phyloP scores from a whole-genome alignment of 1,139 yeast genomes.

The Geotrichum fermentans region DNA sequence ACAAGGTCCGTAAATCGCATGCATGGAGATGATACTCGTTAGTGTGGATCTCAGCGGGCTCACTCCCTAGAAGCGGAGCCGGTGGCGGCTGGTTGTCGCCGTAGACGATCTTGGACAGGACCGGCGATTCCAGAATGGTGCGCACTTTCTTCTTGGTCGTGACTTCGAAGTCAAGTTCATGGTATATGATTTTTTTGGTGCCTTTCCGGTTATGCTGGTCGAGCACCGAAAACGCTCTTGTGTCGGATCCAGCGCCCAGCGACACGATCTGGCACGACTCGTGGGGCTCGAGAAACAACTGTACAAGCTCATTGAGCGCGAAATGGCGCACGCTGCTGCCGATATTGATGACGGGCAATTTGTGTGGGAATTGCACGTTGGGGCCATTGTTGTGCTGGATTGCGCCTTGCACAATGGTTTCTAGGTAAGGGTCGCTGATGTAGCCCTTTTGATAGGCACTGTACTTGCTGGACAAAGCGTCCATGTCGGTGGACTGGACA shows the following conservation, averaged over 20 bases:
- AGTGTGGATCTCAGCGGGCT: conserved; percentile 42
- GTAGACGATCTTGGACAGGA: conserved; percentile 29
- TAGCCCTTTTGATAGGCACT: conserved; percentile 56
- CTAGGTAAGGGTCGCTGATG: conserved; percentile 50
- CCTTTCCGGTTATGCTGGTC: conserved; percentile 15
- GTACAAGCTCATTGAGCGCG: conserved; percentile 54
- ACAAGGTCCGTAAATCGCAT: conserved; percentile 47
- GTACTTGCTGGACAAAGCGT: conserved; percentile 72
- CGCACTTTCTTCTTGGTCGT: conserved; percentile 57
- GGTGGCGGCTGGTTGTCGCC: neutral
- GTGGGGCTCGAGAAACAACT: conserved; percentile 44
- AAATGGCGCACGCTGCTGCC: conserved; percentile 77
- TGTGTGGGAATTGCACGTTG: conserved; percentile 39
- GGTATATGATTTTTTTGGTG: conserved; percentile 41
- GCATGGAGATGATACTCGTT: conserved; percentile 51
- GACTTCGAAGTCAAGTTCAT: conserved; percentile 73
- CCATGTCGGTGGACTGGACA: conserved; percentile 72
- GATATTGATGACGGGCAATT: conserved; percentile 73
- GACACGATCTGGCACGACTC: conserved; percentile 57
- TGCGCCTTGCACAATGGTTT: conserved; percentile 42
- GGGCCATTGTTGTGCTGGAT: conserved; percentile 26
- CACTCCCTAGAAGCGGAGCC: neutral
- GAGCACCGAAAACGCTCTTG: conserved; percentile 59
- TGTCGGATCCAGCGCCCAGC: conserved; percentile 95
- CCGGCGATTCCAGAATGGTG: conserved; percentile 40